These are phyloP conservation scores for Corrigiola litoralis DNA, from an alignment of 179 eudicot species.

Conservation along the genomic window DNA sequence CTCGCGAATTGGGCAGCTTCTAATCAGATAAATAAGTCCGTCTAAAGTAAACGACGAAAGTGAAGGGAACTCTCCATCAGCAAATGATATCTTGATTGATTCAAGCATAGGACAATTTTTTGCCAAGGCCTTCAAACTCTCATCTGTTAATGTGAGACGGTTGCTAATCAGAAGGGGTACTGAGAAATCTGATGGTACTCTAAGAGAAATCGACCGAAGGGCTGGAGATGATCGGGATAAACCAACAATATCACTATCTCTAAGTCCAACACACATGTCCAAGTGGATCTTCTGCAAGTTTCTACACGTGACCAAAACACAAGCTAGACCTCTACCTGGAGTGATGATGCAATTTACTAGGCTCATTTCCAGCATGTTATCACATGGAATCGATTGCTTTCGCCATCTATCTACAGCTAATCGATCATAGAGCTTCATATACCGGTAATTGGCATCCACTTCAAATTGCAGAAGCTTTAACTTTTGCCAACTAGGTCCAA, in stretches of 20 bases:
- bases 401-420: slow-evolving; percentile 71
- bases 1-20: slow-evolving; percentile 62
- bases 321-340: slow-evolving; percentile 89
- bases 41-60: slow-evolving; percentile 58
- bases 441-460: slow-evolving; percentile 77
- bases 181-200: slow-evolving; percentile 66
- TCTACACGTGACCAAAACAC: slow-evolving; percentile 60
- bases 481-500: slow-evolving; percentile 65
- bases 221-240: slow-evolving; percentile 53
- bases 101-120: slow-evolving; percentile 56
- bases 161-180: slow-evolving; percentile 50
- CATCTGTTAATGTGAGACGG: slow-evolving; percentile 69
- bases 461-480: slow-evolving; percentile 62
- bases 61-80: slow-evolving; percentile 74
- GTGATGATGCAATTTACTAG: slow-evolving; percentile 72
- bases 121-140: slow-evolving; percentile 64
- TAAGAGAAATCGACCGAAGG: slow-evolving; percentile 62
- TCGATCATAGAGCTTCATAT: slow-evolving; percentile 72
- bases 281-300: slow-evolving; percentile 64
- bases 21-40: slow-evolving; percentile 49
- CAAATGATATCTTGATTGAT: slow-evolving; percentile 54
- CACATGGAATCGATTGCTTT: slow-evolving; percentile 63
- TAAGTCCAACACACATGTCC: slow-evolving; percentile 83
- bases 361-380: slow-evolving; percentile 60
- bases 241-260: slow-evolving; percentile 62